phyloP scores from a whole-genome alignment of 768 basidiomycete genomes.

The Lyophyllum shimeji region DNA sequence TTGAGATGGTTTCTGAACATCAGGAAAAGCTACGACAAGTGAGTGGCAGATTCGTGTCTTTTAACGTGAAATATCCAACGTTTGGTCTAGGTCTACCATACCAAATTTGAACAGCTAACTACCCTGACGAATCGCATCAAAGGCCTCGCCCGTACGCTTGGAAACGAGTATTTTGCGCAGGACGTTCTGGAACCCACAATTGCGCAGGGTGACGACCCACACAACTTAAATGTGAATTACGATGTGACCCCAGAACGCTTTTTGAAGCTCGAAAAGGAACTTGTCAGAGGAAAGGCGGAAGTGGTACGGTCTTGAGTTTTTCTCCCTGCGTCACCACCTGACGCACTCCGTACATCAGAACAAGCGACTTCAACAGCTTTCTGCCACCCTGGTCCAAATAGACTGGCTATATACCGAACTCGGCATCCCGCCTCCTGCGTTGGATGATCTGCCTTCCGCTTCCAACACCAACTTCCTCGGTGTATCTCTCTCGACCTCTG shows the following conservation, averaged over 20 bases:
- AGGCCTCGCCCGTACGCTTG: conserved; percentile 58
- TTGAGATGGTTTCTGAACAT: conserved; percentile 63
- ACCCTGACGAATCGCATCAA: conserved; percentile 68
- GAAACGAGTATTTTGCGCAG: conserved; percentile 51
- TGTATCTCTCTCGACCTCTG: conserved; percentile 28
- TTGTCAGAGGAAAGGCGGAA: conserved; percentile 84
- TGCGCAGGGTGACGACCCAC: conserved; percentile 38
- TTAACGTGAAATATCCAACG: conserved; percentile 4
- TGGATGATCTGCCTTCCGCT: conserved; percentile 42
- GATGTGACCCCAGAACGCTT: conserved; percentile 85
- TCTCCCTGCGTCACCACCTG: background rate
- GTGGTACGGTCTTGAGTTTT: conserved; percentile 49
- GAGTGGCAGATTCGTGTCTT: conserved; percentile 23
- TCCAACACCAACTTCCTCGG: conserved; percentile 21
- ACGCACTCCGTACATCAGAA: conserved; percentile 36
- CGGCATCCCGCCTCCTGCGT: conserved; percentile 62
- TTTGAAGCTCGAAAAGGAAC: conserved; percentile 77
- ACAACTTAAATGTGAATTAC: conserved; percentile 42
- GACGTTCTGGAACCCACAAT: conserved; percentile 54
- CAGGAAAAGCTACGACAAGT: conserved; percentile 83
- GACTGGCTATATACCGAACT: conserved; percentile 85
- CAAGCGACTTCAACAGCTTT: conserved; percentile 66
- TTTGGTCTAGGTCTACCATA: conserved; percentile 60
- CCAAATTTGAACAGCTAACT: conserved; percentile 73
- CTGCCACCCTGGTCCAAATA: conserved; percentile 67